Conservation (phyloP, 805 yeast genomes). For the Maudiozyma bulderi region DNA sequence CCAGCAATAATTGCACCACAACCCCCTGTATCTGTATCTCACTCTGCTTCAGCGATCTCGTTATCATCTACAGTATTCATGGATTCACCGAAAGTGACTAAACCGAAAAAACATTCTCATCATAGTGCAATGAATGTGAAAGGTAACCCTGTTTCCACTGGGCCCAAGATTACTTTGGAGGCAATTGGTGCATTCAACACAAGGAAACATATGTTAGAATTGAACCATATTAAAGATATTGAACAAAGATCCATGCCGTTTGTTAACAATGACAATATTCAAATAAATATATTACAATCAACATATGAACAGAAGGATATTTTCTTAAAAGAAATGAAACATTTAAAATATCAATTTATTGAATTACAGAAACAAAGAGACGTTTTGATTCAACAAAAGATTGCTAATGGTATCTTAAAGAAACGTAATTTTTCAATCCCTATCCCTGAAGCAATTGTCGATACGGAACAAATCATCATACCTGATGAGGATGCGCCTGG, state of each 20-base stretch:
- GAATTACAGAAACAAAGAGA: slow-evolving; percentile 8
- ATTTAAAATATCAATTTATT: slow-evolving; percentile 10
- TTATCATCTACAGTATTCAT: background rate
- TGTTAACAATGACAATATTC: slow-evolving; percentile 4
- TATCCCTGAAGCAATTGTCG: background rate
- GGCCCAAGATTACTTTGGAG: slow-evolving; percentile 4
- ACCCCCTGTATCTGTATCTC: no score
- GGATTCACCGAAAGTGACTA: background rate
- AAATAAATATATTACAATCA: slow-evolving; percentile 10
- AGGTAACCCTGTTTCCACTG: no score
- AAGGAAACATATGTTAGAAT: background rate
- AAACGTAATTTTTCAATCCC: background rate
- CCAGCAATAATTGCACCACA: background rate
- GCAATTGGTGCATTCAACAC: slow-evolving; percentile 13
- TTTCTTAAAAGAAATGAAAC: slow-evolving; percentile 14
- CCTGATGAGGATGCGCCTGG: no score
- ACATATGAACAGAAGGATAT: slow-evolving; percentile 15
- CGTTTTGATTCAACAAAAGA: background rate
- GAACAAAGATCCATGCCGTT: background rate
- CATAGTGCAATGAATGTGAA: background rate
- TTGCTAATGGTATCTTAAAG: background rate
- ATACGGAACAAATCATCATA: background rate
- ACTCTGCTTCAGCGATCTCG: no score
- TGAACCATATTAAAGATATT: background rate
- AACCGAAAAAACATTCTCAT: background rate